Evolutionary conservation across 495 filamentous ascomycete genomes (phyloP), one percentile per base, ranked within the genome.

Genomic region (Daldinia vernicosa): DNA sequence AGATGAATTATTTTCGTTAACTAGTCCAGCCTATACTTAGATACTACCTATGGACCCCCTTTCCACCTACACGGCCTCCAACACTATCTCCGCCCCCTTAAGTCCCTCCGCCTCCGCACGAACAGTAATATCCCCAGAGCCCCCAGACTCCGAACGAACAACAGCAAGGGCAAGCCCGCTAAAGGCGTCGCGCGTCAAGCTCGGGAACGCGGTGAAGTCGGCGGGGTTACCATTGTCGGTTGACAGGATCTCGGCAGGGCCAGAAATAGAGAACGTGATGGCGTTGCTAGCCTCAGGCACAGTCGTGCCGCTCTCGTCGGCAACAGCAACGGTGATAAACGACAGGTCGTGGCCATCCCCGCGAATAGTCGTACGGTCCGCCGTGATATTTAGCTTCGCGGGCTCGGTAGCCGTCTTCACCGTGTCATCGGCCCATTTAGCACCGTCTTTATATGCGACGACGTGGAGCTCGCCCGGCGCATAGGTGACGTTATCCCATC

Each of bases 211-310:
- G 1, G 75, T 80, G 62, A 82, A 78, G 40, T 84, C 83, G 0
- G 80, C 75, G 0, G 83, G 80, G 51, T 85, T 77, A 0, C 84
- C 84, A 60, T 84, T 85, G 51, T 85, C 83, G 0, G 84, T 85
- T 1, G 82, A 68, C 17, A 84, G 70, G 8, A 85, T 81, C 71
- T 79, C 58, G 9, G 79, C 84, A 0, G 78, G 77, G 0, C 80
- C 83, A 0, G 61, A 71, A 33, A 84, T 58, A 2, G 78, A 76
- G 59, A 79, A 81, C 3, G 80, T 82, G 47, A 86, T 77, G 6
- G 74, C 69, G 53, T 82, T 77, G 32, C 54, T 72, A 3, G 84
- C 81, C 32, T 67, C 70, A 9, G 81, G 81, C 2, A 82, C 79
- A 1, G 68, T 63, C 26, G 75, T 74, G 5, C 81, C 82, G n/a